These are phyloP conservation scores for Fonsecaea nubica DNA, from an alignment of 2,329 filamentous ascomycete species.

Conservation along the genomic window DNA sequence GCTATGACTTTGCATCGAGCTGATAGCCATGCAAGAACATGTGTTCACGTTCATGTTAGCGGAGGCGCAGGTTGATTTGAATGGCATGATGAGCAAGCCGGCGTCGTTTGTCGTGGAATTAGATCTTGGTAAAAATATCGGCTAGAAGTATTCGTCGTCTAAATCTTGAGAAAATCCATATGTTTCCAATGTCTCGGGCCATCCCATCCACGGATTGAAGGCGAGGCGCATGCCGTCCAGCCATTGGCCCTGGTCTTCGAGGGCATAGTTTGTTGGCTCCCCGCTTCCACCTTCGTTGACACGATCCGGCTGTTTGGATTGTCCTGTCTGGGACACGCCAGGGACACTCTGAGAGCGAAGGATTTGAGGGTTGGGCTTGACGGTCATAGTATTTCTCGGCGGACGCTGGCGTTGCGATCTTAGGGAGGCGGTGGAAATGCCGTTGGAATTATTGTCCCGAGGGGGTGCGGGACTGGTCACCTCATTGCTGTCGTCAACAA, in stretches of 20 bases:
- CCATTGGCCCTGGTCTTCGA: slow-evolving; percentile 20
- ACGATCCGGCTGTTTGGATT: slow-evolving; percentile 10
- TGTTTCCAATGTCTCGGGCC: slow-evolving; percentile 25
- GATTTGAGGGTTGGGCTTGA: slow-evolving; percentile 14
- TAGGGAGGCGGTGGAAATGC: background rate
- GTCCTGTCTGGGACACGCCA: background rate
- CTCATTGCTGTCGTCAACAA: slow-evolving; percentile 31
- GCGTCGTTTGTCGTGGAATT: background rate
- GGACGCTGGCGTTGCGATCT: slow-evolving; percentile 9
- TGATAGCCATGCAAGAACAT: background rate
- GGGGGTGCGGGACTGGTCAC: slow-evolving; percentile 23
- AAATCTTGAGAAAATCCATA: slow-evolving; percentile 30
- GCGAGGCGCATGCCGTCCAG: slow-evolving; percentile 28
- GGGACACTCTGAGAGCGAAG: slow-evolving; percentile 15
- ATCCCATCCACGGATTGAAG: slow-evolving; percentile 33
- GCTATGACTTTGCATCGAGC: background rate
- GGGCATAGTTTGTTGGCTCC: slow-evolving; percentile 22
- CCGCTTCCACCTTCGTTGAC: slow-evolving; percentile 7
- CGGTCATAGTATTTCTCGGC: slow-evolving; percentile 5
- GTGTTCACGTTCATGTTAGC: slow-evolving; percentile 5
- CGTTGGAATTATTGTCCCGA: background rate
- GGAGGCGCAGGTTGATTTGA: background rate
- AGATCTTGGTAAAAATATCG: background rate
- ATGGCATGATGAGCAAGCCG: background rate
- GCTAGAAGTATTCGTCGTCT: slow-evolving; percentile 28